A percentile compares a stretch with the other conserved stretches of the same genome.
Conservation (phyloP, 208 protist species). For the Trypanosoma cruzi region DNA sequence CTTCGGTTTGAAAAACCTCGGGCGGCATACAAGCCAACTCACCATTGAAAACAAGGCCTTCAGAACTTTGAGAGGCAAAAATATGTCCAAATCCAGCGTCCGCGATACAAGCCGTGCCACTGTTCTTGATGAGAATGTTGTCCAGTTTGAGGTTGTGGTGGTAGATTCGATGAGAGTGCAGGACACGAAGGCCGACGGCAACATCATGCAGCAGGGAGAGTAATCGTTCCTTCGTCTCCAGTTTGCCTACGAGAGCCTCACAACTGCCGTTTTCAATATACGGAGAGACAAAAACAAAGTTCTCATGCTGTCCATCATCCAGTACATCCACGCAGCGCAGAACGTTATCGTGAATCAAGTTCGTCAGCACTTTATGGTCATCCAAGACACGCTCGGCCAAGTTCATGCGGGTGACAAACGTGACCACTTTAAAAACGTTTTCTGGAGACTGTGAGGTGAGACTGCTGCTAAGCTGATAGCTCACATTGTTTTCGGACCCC, state of each 20-base stretch:
- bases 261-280: constrained; percentile 46
- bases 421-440: constrained; percentile 69
- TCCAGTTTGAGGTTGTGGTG: constrained; percentile 86
- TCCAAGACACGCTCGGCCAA: constrained; percentile 49
- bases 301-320: constrained; percentile 75
- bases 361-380: constrained; percentile 61
- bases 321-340: constrained; percentile 66
- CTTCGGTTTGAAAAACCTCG: constrained; percentile 51
- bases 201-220: constrained; percentile 58
- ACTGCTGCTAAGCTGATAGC: neutral
- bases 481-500: neutral
- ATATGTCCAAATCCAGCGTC: constrained; percentile 76
- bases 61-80: constrained; percentile 75
- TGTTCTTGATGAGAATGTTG: constrained; percentile 66
- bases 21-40: constrained; percentile 79
- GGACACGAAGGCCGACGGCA: constrained; percentile 54
- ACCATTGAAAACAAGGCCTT: constrained; percentile 84
- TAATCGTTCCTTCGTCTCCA: constrained; percentile 57
- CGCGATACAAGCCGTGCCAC: constrained; percentile 59
- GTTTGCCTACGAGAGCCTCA: constrained; percentile 42
- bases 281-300: constrained; percentile 68
- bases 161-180: constrained; percentile 78
- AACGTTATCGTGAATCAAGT: constrained; percentile 55
- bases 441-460: neutral
- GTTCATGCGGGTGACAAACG: constrained; percentile 60